Evolutionary conservation across 805 yeast genomes (phyloP).

Genomic region (Metschnikowia noctiluminum): DNA sequence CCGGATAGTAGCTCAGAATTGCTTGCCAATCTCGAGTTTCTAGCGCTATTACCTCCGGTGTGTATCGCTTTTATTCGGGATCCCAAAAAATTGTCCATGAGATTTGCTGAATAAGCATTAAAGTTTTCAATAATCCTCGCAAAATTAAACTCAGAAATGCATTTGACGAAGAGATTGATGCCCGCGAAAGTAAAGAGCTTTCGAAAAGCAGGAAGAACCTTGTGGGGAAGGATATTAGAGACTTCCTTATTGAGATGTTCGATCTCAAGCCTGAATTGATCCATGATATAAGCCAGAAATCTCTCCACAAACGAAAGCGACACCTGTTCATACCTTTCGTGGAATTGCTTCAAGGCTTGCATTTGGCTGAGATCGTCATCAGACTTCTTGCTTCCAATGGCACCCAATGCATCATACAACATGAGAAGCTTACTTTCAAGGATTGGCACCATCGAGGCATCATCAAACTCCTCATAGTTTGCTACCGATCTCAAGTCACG

Average conservation of each 20-base stretch:
- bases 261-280: conserved; percentile 40
- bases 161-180: conserved; percentile 48
- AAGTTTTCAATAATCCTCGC: conserved; percentile 44
- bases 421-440: conserved; percentile 56
- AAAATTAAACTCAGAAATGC: conserved; percentile 49
- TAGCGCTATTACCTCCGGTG: conserved; percentile 4
- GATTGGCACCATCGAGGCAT: conserved; percentile 37
- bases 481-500: conserved; percentile 48
- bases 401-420: conserved; percentile 61
- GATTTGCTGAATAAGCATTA: conserved; percentile 25
- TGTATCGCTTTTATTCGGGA: conserved; percentile 19
- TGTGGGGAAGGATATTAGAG: conserved; percentile 21
- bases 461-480: conserved; percentile 47
- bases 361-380: conserved; percentile 54
- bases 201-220: conserved; percentile 25
- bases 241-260: conserved; percentile 31
- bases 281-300: conserved; percentile 36
- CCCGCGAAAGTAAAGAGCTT: conserved; percentile 31
- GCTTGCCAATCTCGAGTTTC: conserved; percentile 9
- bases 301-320: conserved; percentile 48
- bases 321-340: conserved; percentile 55
- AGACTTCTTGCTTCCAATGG: conserved; percentile 47
- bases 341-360: conserved; percentile 69
- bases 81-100: conserved; percentile 26
- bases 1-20: conserved; percentile 9